Evolutionary conservation across 2,329 filamentous ascomycete species (phyloP), one percentile per base, ranked within the genome.

Genomic region (Calonectria pauciramosa): DNA sequence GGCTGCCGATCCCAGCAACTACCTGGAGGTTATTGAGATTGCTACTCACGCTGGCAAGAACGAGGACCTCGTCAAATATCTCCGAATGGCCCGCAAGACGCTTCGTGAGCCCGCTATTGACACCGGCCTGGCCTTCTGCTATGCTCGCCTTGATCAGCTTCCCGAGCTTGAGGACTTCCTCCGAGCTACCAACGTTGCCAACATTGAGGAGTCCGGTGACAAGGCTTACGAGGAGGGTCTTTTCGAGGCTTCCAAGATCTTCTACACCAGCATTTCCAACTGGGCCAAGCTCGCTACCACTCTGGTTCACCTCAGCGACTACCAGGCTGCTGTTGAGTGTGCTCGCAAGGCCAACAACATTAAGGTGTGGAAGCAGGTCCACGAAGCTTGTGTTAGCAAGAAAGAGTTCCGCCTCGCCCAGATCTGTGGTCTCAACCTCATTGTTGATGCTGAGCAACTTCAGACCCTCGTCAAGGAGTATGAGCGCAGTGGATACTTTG

Each of bases 221-320:
- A 98, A 98, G 90, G 96, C 97, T 28, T 99, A 98, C 80, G 94
- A 93, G 77, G 97, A 99, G 87, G 96, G 96, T 75, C 93, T 95
- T 83, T 96, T 97, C 83, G 94, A 99, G 89, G 97, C 97, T 54
- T 95, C 97, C 78, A 99, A 99, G 92, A 99, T 99, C 83, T 99
- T 99, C 91, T 99, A 93, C 89, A 95, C 93, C 71, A 99, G 95
- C 88, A 98, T 99, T 84, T 99, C 97, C 70, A 99, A 99, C 91
- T 99, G 97, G 97, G 96, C 96, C 71, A 99, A 99, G 90, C 93
- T 99, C 81, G 96, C 97, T 18, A 99, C 97, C 14, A 99, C 97
- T 14, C 91, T 99, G 75, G 97, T 99, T n/a, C 96, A 99, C 85
- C 92, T 99, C 9, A 94, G 93, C 78, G 97, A 99, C 80, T 99